A percentile compares a stretch with the other conserved stretches of the same genome.
These are phyloP conservation scores for Pseudoneurospora amorphoporcata DNA, from an alignment of 495 filamentous ascomycete species.

Conservation along the genomic window DNA sequence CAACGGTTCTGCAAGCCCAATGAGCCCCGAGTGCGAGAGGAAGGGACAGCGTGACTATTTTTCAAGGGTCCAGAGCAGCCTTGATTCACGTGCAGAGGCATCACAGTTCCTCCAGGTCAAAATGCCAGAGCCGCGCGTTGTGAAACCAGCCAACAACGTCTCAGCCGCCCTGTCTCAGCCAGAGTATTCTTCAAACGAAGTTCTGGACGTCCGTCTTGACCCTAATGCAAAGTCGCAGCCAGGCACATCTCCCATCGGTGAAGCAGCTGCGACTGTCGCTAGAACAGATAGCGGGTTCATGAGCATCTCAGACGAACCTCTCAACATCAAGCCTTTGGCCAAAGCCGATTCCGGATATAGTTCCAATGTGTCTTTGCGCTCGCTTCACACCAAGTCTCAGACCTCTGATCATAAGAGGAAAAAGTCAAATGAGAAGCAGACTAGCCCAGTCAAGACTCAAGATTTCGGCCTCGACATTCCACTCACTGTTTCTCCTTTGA, in stretches of 20 bases:
- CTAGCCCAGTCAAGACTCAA: not conserved
- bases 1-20: constrained; percentile 43
- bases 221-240: constrained; percentile 28
- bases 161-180: constrained; percentile 15
- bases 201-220: constrained; percentile 33
- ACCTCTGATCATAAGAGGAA: constrained; percentile 1
- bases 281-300: constrained; percentile 37
- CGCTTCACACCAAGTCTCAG: constrained; percentile 23
- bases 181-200: constrained; percentile 25
- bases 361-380: constrained; percentile 40
- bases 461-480: not conserved
- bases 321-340: constrained; percentile 28
- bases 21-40: constrained; percentile 25
- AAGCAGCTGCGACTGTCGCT: constrained; percentile 11
- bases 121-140: constrained; percentile 6
- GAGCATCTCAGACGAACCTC: constrained; percentile 25
- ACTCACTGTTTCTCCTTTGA: not conserved
- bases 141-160: constrained; percentile 4
- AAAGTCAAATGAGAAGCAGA: constrained; percentile 5
- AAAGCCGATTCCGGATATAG: constrained; percentile 50
- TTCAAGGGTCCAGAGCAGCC: not conserved
- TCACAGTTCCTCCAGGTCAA: not conserved
- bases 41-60: constrained; percentile 16
- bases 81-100: not conserved
- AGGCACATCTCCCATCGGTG: not conserved